Base-by-base conservation (phyloP, 805 yeast species). In the Saccharomycodes ludwigii region DNA sequence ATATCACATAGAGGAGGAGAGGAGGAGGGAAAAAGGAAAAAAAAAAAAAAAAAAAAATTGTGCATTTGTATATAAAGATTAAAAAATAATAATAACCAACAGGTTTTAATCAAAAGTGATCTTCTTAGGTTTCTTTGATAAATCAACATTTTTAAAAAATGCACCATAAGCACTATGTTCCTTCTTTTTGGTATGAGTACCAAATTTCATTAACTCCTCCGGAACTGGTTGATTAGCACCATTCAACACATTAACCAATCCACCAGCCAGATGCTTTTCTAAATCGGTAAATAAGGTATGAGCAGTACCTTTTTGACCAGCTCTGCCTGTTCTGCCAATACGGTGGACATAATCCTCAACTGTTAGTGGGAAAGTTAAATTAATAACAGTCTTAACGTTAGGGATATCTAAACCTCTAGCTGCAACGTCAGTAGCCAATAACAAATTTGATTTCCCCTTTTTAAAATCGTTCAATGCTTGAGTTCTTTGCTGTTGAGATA, bases 131-230 rank as follows among this genome's bases (percentile, higher is more conserved):
- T 86, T 86, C 54, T 77, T 75, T 40, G 73, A 63, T 68, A 82
- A 68, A 48, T 85, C 97, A 29, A 88, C 91, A 50, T 86, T 84
- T 54, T 88, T 91, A 66, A 64, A 91, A 65, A 91, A 91, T 1
- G 97, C 96, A 42, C 99, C 99, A 48, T 91, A 91, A n/a, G 88
- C 95, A 41, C 88, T 74, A 52, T 91, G 98, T 42, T 84, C 86
- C 66, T 91, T 91, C 78, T 86, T 88, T 61, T 91, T 91, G 8
- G 97, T 91, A 59, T 91, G 97, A 5, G 95, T 85, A 30, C 99
- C 99, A 47, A 88, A 91, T 57, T 86, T 88, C 53, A 83, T 68
- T 50, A 91, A 65, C 35, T 85, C 97, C 32, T 82, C 95, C 6
- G 99, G 99, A 37, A 91, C 97, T 1, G 78, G 76, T 62, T 91